Evolutionary conservation across 345 rosid species (phyloP), one percentile per base, ranked within the genome.

Genomic region (Acer saccharum): DNA sequence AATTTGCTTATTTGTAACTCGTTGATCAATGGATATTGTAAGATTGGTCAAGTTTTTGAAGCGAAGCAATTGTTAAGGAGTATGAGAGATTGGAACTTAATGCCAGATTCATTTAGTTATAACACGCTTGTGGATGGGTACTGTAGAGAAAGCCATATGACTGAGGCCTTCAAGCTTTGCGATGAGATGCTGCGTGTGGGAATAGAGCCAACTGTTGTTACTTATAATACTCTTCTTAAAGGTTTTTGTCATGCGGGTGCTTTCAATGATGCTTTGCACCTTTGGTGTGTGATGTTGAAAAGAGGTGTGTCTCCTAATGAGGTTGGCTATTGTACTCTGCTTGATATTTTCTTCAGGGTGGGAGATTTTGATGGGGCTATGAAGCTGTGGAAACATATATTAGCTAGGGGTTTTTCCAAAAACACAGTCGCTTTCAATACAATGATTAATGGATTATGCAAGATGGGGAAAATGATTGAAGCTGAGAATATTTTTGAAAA

Each of bases 221-320:
- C 97, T 68, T 90, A 90, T 79, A 95, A 95, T 82, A 87, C 88
- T 68, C 94, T 95, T 80, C 89, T 95, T 46, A 93, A 93, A 79
- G 99, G 98, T 69, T 78, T 87, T 65, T 85, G 84, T 76, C 83
- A 83, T 39, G 87, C 69, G 1, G 89, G 91, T 82, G 87, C 88
- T 65, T 83, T 81, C 58, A 79, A 85, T 23, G 96, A 93, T 48
- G 93, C 91, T 78, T 43, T 89, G 76, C 75, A 72, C 77, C 82
- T 93, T 70, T 95, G 98, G 98, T 62, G 73, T 71, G 64, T 80
- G 85, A 92, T 95, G 94, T 76, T 86, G 64, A 80, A 82, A 80
- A 84, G 85, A 75, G 91, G 94, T 0, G 78, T 89, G 75, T 11
- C 55, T 8, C 90, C 87, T 8, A 65, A 88, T 82, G 94, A 86